These are phyloP conservation scores for Microsporum ferrugineum DNA, from an alignment of 2,329 filamentous ascomycete species.

Conservation along the genomic window DNA sequence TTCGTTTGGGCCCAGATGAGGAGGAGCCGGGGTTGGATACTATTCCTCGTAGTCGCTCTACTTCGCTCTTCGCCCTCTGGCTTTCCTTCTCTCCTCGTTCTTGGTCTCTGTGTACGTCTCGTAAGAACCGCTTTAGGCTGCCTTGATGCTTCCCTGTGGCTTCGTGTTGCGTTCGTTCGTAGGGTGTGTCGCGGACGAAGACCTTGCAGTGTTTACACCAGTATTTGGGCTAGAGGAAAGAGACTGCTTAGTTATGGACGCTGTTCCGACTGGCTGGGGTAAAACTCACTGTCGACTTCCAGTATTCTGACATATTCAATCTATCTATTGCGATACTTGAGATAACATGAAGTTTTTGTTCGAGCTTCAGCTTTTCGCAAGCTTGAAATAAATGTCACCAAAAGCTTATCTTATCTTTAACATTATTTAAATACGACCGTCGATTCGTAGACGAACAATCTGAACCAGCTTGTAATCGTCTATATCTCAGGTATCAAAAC, in stretches of 20 bases:
- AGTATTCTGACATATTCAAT: conserved; percentile 76
- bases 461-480: neutral
- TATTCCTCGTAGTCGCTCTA: conserved; percentile 73
- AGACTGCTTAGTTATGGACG: neutral
- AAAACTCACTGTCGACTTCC: conserved; percentile 71
- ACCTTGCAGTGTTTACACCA: conserved; percentile 96
- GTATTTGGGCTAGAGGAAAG: conserved; percentile 55
- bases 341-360: neutral
- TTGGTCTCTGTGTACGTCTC: conserved; percentile 74
- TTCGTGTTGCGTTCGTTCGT: conserved; percentile 84
- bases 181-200: conserved; percentile 83
- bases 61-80: conserved; percentile 69
- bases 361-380: neutral
- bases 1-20: conserved; percentile 13
- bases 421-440: neutral
- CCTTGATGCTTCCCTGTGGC: conserved; percentile 73
- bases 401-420: conserved; percentile 3
- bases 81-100: conserved; percentile 72
- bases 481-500: conserved; percentile 5
- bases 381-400: neutral
- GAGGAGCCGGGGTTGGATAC: conserved; percentile 40
- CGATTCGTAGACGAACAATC: neutral
- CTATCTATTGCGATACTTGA: neutral
- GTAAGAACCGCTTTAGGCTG: conserved; percentile 76
- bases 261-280: neutral